Evolutionary conservation across 352 stramenopile species (phyloP).

Genomic region (Globisporangium perplexum): DNA sequence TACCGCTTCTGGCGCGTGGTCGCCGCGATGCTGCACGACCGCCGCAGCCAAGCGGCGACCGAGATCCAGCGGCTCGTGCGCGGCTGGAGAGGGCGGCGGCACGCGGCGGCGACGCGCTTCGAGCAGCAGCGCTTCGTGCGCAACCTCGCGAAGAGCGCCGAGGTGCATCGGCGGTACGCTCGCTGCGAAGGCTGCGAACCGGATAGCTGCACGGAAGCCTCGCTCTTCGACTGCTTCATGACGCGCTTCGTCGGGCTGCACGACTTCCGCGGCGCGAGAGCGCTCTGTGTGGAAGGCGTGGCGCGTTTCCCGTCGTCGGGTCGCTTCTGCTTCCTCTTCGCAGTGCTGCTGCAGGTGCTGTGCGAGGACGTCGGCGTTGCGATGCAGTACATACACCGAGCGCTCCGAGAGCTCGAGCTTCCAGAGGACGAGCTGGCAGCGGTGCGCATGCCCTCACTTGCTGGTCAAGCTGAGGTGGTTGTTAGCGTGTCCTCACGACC

Average conservation of each 20-base stretch:
- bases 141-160: slow-evolving; percentile 14
- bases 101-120: slow-evolving; percentile 20
- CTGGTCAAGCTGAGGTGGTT: too few relatives aligned
- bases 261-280: slow-evolving; percentile 30
- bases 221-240: slow-evolving; percentile 48
- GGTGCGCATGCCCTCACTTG: slow-evolving; percentile 14
- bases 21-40: slow-evolving; percentile 23
- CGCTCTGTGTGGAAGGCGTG: slow-evolving; percentile 31
- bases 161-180: slow-evolving; percentile 15
- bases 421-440: slow-evolving; percentile 21
- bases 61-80: slow-evolving; percentile 34
- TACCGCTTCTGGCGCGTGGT: slow-evolving; percentile 41
- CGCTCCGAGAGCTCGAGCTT: slow-evolving; percentile 14
- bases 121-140: slow-evolving; percentile 34
- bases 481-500: not conserved
- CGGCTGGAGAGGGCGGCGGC: slow-evolving; percentile 27
- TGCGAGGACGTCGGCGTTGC: slow-evolving; percentile 34
- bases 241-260: slow-evolving; percentile 38
- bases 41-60: slow-evolving; percentile 19
- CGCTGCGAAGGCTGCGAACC: slow-evolving; percentile 26
- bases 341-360: slow-evolving; percentile 30
- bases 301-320: slow-evolving; percentile 29
- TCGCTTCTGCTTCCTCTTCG: slow-evolving; percentile 37
- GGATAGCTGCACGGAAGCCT: slow-evolving; percentile 27
- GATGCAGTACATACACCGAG: slow-evolving; percentile 27